Evolutionary conservation across 73 alveolate genomes (phyloP).

Genomic region (Tetrahymena malaccensis): DNA sequence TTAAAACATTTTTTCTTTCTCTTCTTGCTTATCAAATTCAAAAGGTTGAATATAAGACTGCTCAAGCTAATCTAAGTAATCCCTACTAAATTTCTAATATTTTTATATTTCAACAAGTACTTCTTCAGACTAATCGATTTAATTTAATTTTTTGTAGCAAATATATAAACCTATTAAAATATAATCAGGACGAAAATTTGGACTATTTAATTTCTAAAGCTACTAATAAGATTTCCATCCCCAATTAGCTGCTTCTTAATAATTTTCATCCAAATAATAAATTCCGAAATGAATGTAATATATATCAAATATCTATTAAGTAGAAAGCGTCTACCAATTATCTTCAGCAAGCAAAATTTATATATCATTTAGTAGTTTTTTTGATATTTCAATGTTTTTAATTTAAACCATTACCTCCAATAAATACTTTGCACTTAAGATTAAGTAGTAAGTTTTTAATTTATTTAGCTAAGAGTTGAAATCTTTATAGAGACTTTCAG

Average conservation of each 20-base stretch:
- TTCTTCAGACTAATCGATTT: neutral
- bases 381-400: neutral
- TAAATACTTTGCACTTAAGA: neutral
- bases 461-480: neutral
- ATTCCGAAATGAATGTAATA: neutral
- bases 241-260: neutral
- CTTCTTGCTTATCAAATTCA: neutral
- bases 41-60: neutral
- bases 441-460: neutral
- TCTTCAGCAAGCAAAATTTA: neutral
- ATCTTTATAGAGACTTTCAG: neutral
- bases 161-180: neutral
- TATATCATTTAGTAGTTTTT: neutral
- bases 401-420: neutral
- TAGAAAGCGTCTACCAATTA: neutral
- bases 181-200: neutral
- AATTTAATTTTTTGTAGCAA: neutral
- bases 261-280: neutral
- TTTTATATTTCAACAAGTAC: neutral
- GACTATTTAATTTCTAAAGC: neutral
- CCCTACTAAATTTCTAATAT: neutral
- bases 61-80: neutral
- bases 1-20: neutral
- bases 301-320: neutral
- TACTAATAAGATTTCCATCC: neutral